Percentiles rank a stretch among this genome's conserved stretches.
Evolutionary conservation across 768 basidiomycete genomes (phyloP).

Genomic region (Hygrocybe coccinea): DNA sequence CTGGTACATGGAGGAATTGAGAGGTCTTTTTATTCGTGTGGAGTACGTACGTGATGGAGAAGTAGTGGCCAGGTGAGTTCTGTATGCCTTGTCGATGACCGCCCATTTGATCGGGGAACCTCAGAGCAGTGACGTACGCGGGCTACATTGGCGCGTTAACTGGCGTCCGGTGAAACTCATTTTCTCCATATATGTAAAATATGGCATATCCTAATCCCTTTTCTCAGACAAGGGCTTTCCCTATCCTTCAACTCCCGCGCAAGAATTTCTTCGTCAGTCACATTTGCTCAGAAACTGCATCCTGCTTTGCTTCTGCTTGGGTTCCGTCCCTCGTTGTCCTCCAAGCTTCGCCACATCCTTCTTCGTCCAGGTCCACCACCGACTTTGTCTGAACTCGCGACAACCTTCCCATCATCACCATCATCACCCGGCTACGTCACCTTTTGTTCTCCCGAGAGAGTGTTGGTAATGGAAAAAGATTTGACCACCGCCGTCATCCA

Average conservation of each 20-base stretch:
- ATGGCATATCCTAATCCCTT: background rate
- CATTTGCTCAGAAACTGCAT: constrained; percentile 26
- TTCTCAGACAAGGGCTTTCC: constrained; percentile 31
- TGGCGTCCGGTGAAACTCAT: constrained; percentile 29
- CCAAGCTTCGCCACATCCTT: constrained; percentile 29
- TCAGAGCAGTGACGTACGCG: constrained; percentile 36
- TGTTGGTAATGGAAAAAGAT: constrained; percentile 35
- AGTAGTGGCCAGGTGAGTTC: constrained; percentile 31
- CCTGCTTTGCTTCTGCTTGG: constrained; percentile 31
- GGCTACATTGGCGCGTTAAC: constrained; percentile 37
- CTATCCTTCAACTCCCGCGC: constrained; percentile 36
- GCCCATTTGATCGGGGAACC: background rate
- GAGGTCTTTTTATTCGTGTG: constrained; percentile 31
- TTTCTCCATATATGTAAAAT: too few species aligned
- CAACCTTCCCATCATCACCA: constrained; percentile 14
- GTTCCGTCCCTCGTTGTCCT: constrained; percentile 29
- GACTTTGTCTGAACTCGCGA: constrained; percentile 21
- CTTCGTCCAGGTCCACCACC: constrained; percentile 26
- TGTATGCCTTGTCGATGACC: background rate
- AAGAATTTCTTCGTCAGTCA: constrained; percentile 22
- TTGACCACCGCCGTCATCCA: constrained; percentile 20
- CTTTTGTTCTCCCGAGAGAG: constrained; percentile 30
- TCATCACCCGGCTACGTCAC: constrained; percentile 34
- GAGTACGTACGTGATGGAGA: constrained; percentile 31
- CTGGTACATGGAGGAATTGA: constrained; percentile 36